Base-by-base conservation (phyloP, 225 moss, liverwort and hornwort genomes). In the Physcomitrium patens region DNA sequence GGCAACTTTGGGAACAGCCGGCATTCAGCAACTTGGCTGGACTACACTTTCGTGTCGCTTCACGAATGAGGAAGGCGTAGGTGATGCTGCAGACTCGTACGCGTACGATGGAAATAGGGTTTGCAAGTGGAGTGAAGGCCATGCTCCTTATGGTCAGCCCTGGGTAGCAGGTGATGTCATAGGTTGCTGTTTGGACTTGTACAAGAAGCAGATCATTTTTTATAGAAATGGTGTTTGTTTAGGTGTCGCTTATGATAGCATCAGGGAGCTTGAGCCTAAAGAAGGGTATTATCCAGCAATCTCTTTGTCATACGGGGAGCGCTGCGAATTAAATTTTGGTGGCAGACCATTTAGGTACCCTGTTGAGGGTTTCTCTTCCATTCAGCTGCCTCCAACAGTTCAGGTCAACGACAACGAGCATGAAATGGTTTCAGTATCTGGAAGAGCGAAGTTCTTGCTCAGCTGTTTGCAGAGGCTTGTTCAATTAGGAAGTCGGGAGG, bases 11-110 rank as follows among this genome's bases (percentile, higher is more conserved):
- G 99, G 99, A 71, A 99, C 99, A 8, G 95, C 91, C 41, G 99
- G 99, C 47, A 92, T 99, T 73, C 99, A 95, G 80, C 99, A 99
- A 83, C 88, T 99, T 60, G 99, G 99, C 57, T 99, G 99, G 99
- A 95, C 99, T 55, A 99, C 95, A 62, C 51, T 68, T 17, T 81
- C 90, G 20, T 99, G 99, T 62, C 93, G 91, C 24, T 99, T 99
- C 72, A 99, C 99, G 42, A 84, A 86, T 51, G 87, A 90, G 19
- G 87, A 91, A 78, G 99, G 99, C 73, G 99, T 99, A 56, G 99
- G 99, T 60, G 99, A 99, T 63, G 99, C 91, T 0, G 72, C 75
- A 49, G 95, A 99, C 81, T 99, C 99, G 13, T 99, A 95, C 42
- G 95, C 99, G 5, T 99, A 93, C 71, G 99, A 99, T 67, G 99